Conservation (phyloP, 805 yeast genomes). For the Cyberlindnera maritima region DNA sequence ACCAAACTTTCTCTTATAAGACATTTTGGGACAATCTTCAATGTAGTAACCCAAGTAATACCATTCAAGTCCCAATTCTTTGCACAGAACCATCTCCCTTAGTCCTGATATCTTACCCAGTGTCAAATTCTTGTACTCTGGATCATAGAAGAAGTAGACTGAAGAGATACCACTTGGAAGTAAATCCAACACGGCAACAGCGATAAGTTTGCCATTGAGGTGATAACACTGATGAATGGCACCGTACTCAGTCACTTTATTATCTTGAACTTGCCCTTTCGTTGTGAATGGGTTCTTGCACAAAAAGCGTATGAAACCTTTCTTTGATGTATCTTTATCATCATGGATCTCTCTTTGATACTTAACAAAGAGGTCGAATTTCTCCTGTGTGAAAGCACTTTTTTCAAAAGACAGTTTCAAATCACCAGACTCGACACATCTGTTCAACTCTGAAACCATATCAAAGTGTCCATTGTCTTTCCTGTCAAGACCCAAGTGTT, state of each 20-base stretch:
- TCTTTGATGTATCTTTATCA: slow-evolving; percentile 47
- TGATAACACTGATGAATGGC: slow-evolving; percentile 82
- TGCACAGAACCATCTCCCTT: slow-evolving; percentile 59
- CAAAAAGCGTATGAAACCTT: slow-evolving; percentile 60
- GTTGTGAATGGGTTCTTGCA: slow-evolving; percentile 62
- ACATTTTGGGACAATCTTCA: slow-evolving; percentile 79
- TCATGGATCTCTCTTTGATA: slow-evolving; percentile 74
- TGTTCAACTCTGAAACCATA: slow-evolving; percentile 34
- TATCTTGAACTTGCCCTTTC: slow-evolving; percentile 11
- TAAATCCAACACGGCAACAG: slow-evolving; percentile 74
- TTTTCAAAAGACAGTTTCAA: slow-evolving; percentile 51
- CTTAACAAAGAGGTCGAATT: slow-evolving; percentile 57
- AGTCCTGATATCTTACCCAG: slow-evolving; percentile 78
- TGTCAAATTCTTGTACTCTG: slow-evolving; percentile 64
- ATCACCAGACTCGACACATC: slow-evolving; percentile 10
- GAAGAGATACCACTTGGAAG: slow-evolving; percentile 77
- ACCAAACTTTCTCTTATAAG: slow-evolving; percentile 74
- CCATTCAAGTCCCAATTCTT: slow-evolving; percentile 41
- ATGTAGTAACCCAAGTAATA: slow-evolving; percentile 83
- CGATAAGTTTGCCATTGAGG: slow-evolving; percentile 58
- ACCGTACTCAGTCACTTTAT: slow-evolving; percentile 38
- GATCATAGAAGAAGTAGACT: slow-evolving; percentile 87
- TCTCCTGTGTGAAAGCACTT: slow-evolving; percentile 51
- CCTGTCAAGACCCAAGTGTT: slow-evolving; percentile 9
- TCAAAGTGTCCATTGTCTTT: slow-evolving; percentile 25